Percentiles rank a stretch among this genome's conserved stretches.
Conservation (phyloP, 129 eudicot genomes). For the Arctium minus region DNA sequence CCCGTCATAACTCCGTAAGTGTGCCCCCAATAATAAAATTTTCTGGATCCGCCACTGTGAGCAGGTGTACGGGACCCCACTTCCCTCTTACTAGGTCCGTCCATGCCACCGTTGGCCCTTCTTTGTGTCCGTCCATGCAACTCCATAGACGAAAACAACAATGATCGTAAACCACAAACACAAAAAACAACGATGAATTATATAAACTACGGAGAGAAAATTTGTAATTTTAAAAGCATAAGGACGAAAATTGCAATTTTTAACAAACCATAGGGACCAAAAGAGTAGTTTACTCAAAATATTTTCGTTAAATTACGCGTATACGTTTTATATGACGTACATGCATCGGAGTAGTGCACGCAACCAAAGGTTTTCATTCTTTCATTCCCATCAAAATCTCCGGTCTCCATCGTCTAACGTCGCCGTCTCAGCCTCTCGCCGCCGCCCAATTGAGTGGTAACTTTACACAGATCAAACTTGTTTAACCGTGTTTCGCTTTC, state of each 20-base stretch:
- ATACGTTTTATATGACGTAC: neutral
- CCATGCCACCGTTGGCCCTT: no score
- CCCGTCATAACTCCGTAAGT: no score
- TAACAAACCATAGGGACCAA: neutral
- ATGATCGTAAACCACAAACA: no score
- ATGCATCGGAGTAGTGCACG: neutral
- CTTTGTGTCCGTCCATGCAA: no score
- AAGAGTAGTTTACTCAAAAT: neutral
- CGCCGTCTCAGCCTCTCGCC: conserved; percentile 6
- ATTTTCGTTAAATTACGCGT: neutral
- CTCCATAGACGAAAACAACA: no score
- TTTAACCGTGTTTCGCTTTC: neutral
- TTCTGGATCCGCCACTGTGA: no score
- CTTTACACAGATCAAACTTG: neutral
- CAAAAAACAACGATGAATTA: no score
- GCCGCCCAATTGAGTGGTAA: conserved; percentile 1
- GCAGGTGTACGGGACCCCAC: no score
- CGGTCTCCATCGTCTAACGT: neutral
- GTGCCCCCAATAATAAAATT: no score
- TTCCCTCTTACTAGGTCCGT: no score
- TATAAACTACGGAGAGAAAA: no score
- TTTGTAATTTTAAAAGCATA: neutral
- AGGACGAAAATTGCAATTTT: neutral
- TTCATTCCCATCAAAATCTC: neutral
- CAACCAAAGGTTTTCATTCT: conserved; percentile 6